Percentiles rank a stretch among this genome's conserved stretches.
These are phyloP conservation scores for Centaurea solstitialis DNA, from an alignment of 129 eudicot species.

Conservation along the genomic window DNA sequence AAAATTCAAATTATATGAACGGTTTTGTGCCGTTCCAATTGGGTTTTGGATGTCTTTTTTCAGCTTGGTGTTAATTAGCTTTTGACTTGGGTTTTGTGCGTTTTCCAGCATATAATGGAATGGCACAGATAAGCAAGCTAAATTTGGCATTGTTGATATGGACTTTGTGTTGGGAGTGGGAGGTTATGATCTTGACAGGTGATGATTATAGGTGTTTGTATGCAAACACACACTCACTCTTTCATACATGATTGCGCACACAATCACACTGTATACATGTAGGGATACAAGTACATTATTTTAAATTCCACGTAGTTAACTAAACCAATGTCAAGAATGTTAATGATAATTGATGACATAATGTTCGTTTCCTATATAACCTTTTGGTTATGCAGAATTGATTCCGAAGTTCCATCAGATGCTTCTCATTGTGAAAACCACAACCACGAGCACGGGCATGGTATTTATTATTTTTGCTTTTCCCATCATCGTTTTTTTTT, in stretches of 20 bases:
- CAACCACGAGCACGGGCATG: conserved; percentile 59
- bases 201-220: conserved; percentile 1
- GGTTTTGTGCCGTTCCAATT: background rate
- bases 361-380: background rate
- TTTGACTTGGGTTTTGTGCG: conserved; percentile 20
- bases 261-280: conserved; percentile 8
- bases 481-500: background rate
- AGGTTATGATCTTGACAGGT: conserved; percentile 99
- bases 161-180: conserved; percentile 96
- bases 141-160: conserved; percentile 76
- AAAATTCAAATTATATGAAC: too few relatives aligned
- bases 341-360: background rate
- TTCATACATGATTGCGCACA: conserved; percentile 3
- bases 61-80: background rate
- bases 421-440: conserved; percentile 56
- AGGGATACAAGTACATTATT: background rate
- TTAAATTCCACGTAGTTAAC: background rate
- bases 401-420: conserved; percentile 64
- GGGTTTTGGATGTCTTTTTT: conserved; percentile 3
- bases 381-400: conserved; percentile 65
- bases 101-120: conserved; percentile 76
- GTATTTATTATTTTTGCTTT: conserved; percentile 34
- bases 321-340: conserved; percentile 5
- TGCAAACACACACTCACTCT: conserved; percentile 9
- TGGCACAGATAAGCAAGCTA: conserved; percentile 86